A percentile compares a stretch with the other conserved stretches of the same genome.
Conservation (phyloP, 495 filamentous ascomycete species). For the Hypoxylon subgilvum region DNA sequence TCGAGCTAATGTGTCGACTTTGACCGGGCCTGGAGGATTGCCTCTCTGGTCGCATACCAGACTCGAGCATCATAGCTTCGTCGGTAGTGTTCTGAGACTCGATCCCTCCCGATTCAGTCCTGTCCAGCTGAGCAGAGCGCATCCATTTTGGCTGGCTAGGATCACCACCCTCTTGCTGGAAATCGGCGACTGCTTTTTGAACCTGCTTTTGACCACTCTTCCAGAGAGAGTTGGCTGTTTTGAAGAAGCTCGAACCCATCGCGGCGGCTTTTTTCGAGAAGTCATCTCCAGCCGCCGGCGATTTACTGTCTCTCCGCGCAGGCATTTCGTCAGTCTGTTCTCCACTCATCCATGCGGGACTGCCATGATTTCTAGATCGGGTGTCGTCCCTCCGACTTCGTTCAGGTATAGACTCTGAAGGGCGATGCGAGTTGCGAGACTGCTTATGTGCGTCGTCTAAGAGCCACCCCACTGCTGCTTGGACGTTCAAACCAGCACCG, state of each 20-base stretch:
- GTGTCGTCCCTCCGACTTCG: constrained; percentile 39
- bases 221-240: constrained; percentile 93
- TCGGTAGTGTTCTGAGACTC: constrained; percentile 63
- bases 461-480: constrained; percentile 87
- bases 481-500: constrained; percentile 77
- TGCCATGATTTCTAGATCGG: constrained; percentile 42
- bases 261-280: constrained; percentile 80
- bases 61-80: constrained; percentile 90
- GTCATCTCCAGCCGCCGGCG: constrained; percentile 71
- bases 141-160: constrained; percentile 93
- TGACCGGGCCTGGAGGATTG: constrained; percentile 43
- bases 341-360: constrained; percentile 48
- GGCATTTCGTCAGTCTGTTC: constrained; percentile 42
- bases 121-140: constrained; percentile 65
- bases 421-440: constrained; percentile 51
- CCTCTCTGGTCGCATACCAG: constrained; percentile 57
- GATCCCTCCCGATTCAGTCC: constrained; percentile 31
- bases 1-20: constrained; percentile 32
- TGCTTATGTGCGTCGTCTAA: constrained; percentile 85
- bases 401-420: constrained; percentile 30
- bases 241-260: constrained; percentile 82
- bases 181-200: constrained; percentile 91
- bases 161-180: constrained; percentile 74
- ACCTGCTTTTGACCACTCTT: constrained; percentile 91
- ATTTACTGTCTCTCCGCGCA: constrained; percentile 61